Conservation (phyloP, 345 rosid species). For the Populus alba region DNA sequence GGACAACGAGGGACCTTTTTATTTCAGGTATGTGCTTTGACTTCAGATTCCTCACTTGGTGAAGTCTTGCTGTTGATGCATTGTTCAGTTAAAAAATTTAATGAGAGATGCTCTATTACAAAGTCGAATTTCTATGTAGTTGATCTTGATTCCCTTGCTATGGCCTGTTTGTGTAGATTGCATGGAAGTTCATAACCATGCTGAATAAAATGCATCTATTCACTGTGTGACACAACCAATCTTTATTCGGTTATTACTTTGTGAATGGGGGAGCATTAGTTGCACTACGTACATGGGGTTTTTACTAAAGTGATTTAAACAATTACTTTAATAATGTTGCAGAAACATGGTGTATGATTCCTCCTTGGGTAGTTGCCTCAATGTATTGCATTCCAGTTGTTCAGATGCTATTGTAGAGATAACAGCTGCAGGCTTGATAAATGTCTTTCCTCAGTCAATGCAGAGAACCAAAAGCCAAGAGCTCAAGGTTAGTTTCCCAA, state of each 20-base stretch:
- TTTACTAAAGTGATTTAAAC: constrained; percentile 3
- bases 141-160: too few species aligned
- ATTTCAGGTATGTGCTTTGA: constrained; percentile 60
- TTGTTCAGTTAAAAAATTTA: too few species aligned
- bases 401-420: constrained; percentile 62
- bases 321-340: constrained; percentile 19
- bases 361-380: constrained; percentile 71
- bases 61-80: too few species aligned
- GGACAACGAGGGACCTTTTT: constrained; percentile 64
- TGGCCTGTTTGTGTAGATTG: too few species aligned
- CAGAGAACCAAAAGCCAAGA: constrained; percentile 72
- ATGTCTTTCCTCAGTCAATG: constrained; percentile 53
- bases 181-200: too few species aligned
- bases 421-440: constrained; percentile 66
- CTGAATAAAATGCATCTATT: too few species aligned
- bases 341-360: constrained; percentile 73
- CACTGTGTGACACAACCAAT: too few species aligned
- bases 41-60: background rate
- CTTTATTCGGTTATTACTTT: background rate
- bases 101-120: too few species aligned
- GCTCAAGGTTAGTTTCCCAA: constrained; percentile 58
- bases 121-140: too few species aligned
- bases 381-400: constrained; percentile 55
- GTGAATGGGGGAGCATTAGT: constrained; percentile 5
- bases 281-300: background rate